phyloP scores from a whole-genome alignment of 1,284 basidiomycete genomes.

The Rhizoctonia solani region DNA sequence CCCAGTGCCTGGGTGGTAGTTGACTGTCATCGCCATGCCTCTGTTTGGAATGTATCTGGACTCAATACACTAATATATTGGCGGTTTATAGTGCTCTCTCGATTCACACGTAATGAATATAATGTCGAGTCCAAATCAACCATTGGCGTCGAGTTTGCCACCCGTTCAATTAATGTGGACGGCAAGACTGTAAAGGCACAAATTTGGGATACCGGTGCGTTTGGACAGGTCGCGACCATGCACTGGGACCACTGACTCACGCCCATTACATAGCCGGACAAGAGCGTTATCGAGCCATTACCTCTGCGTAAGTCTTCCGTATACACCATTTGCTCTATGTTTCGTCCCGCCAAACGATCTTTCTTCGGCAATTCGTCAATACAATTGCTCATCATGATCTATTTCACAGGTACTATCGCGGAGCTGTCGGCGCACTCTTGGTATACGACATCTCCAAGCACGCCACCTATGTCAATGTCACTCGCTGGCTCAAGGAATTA shows the following conservation, averaged over 20 bases:
- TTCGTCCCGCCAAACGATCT: not conserved
- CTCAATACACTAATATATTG: not conserved
- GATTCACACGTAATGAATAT: slow-evolving; percentile 99
- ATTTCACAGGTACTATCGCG: slow-evolving; percentile 88
- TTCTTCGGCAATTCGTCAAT: not conserved
- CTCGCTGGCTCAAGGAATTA: slow-evolving; percentile 98
- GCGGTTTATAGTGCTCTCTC: slow-evolving; percentile 58
- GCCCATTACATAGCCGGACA: slow-evolving; percentile 74
- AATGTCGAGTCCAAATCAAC: slow-evolving; percentile 99
- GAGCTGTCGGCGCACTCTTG: slow-evolving; percentile 90
- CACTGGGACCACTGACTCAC: not conserved
- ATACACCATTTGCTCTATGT: not conserved
- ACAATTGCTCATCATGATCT: not conserved
- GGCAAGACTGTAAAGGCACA: slow-evolving; percentile 98
- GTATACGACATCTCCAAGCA: slow-evolving; percentile 97
- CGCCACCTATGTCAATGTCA: slow-evolving; percentile 93
- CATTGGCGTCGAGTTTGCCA: slow-evolving; percentile 99
- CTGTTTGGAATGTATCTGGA: not conserved
- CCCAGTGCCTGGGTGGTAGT: not conserved
- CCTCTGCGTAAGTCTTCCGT: slow-evolving; percentile 74
- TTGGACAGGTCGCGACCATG: not conserved
- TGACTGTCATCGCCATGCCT: not conserved
- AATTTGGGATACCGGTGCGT: slow-evolving; percentile 96
- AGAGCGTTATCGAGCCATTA: slow-evolving; percentile 98
- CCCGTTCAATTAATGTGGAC: slow-evolving; percentile 92